Conservation (phyloP, 345 rosid genomes). For the Psidium guajava region DNA sequence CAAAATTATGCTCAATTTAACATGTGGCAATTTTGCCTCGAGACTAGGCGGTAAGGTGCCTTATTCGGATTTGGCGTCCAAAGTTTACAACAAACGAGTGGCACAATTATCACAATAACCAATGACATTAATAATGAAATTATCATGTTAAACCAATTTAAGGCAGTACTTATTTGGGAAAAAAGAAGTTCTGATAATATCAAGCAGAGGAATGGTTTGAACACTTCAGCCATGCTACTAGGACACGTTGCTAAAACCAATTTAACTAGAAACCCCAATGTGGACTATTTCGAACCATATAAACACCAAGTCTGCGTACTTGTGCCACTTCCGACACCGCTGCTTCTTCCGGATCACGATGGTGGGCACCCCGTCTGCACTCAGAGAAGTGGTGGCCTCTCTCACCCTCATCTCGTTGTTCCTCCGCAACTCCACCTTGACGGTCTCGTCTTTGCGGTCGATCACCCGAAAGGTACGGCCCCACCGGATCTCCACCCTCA, state of each 20-base stretch:
- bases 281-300: background rate
- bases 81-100: too few species aligned
- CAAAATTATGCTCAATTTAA: too few species aligned
- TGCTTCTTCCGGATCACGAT: background rate
- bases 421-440: background rate
- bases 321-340: background rate
- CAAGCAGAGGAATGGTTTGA: too few species aligned
- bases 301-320: background rate
- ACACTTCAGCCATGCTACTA: too few species aligned
- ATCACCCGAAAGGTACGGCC: background rate
- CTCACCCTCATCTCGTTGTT: background rate
- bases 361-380: background rate
- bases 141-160: too few species aligned
- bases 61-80: too few species aligned
- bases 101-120: too few species aligned
- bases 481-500: background rate
- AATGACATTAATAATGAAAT: too few species aligned
- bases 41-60: rapidly evolving
- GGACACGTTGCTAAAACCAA: background rate
- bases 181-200: too few species aligned
- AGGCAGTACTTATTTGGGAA: too few species aligned
- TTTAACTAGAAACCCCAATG: background rate
- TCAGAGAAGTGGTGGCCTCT: background rate
- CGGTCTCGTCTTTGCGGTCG: background rate
- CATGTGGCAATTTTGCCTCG: background rate